Conservation (phyloP, 768 basidiomycete genomes). For the Hygrocybe coccinea region DNA sequence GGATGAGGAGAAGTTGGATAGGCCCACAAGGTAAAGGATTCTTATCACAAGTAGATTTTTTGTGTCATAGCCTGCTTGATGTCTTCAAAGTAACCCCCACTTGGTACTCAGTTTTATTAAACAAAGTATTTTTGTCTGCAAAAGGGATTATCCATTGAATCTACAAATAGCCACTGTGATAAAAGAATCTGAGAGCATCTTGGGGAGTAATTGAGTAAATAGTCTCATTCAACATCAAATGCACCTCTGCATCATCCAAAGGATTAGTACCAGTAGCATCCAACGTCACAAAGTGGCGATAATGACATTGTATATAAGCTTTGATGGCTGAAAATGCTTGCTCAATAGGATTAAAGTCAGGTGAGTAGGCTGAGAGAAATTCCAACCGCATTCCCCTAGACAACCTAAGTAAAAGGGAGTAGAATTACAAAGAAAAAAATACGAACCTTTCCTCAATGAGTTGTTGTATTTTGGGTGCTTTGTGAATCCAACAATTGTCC, state of each 20-base stretch:
- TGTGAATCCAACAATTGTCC: slow-evolving; percentile 33
- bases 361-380: slow-evolving; percentile 33
- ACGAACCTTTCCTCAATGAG: slow-evolving; percentile 25
- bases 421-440: no score
- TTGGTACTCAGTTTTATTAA: no score
- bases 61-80: no score
- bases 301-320: background rate
- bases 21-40: no score
- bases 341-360: slow-evolving; percentile 33
- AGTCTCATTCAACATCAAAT: slow-evolving; percentile 15
- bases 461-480: slow-evolving; percentile 27
- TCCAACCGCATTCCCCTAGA: slow-evolving; percentile 17
- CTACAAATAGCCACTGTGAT: background rate
- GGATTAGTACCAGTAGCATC: background rate
- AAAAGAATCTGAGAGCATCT: slow-evolving; percentile 6
- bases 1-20: background rate
- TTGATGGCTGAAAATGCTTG: slow-evolving; percentile 27
- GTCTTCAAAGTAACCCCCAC: no score
- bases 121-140: no score
- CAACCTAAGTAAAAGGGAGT: no score
- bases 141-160: no score
- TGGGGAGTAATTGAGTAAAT: slow-evolving; percentile 15
- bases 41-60: no score
- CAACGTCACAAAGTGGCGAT: slow-evolving; percentile 8
- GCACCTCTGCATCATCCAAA: slow-evolving; percentile 13